These are phyloP conservation scores for Crucibulum laeve DNA, from an alignment of 768 basidiomycete genomes.

Conservation along the genomic window DNA sequence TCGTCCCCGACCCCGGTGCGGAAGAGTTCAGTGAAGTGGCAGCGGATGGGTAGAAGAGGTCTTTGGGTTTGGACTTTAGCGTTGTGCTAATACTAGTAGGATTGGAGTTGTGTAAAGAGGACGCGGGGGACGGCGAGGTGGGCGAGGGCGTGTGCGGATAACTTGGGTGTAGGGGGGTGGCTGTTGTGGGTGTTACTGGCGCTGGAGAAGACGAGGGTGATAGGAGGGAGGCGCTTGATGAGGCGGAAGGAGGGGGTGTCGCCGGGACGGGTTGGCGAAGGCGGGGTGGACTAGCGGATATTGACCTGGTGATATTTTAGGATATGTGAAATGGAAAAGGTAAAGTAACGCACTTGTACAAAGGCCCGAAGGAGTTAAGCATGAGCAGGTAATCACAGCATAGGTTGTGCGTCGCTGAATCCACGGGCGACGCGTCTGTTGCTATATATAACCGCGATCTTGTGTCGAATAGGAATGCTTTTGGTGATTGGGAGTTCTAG, in stretches of 20 bases:
- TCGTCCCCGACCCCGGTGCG: slow-evolving; percentile 60
- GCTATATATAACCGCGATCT: slow-evolving; percentile 86
- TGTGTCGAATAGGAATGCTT: slow-evolving; percentile 91
- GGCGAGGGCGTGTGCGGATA: slow-evolving; percentile 4
- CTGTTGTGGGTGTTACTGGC: too few species aligned
- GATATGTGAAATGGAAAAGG: background rate
- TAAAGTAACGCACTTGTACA: slow-evolving; percentile 65
- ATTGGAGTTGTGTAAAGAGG: slow-evolving; percentile 1
- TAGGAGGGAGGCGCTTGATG: slow-evolving; percentile 16
- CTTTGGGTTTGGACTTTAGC: slow-evolving; percentile 23
- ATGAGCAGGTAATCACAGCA: slow-evolving; percentile 90
- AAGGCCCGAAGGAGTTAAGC: slow-evolving; percentile 77
- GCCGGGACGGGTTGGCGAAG: slow-evolving; percentile 17
- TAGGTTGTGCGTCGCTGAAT: slow-evolving; percentile 81
- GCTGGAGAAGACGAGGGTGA: slow-evolving; percentile 15
- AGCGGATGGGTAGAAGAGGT: slow-evolving; percentile 66
- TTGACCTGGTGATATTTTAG: slow-evolving; percentile 18
- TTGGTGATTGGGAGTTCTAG: slow-evolving; percentile 88
- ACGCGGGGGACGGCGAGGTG: background rate
- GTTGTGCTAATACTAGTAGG: too few species aligned
- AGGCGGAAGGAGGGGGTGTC: slow-evolving; percentile 20
- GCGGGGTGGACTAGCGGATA: slow-evolving; percentile 22
- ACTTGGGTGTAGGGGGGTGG: too few species aligned
- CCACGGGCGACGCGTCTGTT: slow-evolving; percentile 89
- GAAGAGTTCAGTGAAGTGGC: slow-evolving; percentile 58